These are phyloP conservation scores for Phragmites australis DNA, from an alignment of 176 grass and related monocot genomes.

Conservation along the genomic window DNA sequence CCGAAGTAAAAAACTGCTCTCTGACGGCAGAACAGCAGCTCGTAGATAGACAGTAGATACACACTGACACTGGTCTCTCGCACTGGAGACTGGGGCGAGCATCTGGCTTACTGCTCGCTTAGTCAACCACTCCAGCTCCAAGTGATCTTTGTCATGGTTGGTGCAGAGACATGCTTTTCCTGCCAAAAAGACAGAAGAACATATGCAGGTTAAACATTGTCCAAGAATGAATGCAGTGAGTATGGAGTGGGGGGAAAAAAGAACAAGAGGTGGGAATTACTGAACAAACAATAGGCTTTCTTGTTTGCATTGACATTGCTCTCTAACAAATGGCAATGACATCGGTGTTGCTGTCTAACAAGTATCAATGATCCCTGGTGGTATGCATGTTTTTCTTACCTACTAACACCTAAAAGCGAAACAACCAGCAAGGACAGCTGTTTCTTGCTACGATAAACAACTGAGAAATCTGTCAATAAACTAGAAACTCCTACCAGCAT, in stretches of 20 bases:
- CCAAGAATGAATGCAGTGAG: neutral
- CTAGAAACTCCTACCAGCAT: conserved; percentile 22
- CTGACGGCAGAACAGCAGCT: neutral
- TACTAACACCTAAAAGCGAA: conserved; percentile 53
- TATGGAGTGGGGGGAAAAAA: conserved; percentile 16
- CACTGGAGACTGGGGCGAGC: neutral
- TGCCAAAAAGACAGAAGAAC: conserved; percentile 25
- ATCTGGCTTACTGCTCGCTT: neutral
- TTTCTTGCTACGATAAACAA: conserved; percentile 43
- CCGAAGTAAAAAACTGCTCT: neutral
- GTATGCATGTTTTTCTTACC: conserved; percentile 49
- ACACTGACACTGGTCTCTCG: neutral
- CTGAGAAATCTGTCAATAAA: conserved; percentile 21
- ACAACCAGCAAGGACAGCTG: conserved; percentile 25
- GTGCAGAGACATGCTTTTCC: neutral
- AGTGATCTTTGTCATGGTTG: conserved; percentile 10
- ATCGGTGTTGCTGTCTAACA: conserved; percentile 23
- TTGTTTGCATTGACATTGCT: conserved; percentile 31
- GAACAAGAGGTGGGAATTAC: neutral
- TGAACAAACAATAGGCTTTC: conserved; percentile 29
- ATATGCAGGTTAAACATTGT: conserved; percentile 23
- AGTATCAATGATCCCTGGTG: conserved; percentile 1
- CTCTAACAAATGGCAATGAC: conserved; percentile 12
- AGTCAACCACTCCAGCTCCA: neutral
- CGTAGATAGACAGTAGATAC: neutral